Evolutionary conservation across 352 stramenopile species (phyloP).

Genomic region (Globisporangium cylindrosporum): DNA sequence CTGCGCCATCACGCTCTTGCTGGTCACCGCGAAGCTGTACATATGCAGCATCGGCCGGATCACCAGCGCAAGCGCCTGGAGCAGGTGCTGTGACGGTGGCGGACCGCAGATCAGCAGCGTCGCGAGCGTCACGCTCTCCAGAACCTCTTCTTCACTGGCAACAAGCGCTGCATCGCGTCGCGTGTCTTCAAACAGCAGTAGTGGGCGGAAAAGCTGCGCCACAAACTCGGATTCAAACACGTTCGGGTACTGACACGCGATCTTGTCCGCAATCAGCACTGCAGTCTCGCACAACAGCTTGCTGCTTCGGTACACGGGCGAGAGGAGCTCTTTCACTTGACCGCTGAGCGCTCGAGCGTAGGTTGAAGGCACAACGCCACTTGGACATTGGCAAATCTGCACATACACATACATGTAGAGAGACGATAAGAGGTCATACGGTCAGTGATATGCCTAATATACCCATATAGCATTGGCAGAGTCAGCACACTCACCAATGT

Average conservation of each 20-base stretch:
- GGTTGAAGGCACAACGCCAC: constrained; percentile 27
- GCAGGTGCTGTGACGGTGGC: constrained; percentile 47
- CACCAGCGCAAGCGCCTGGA: constrained; percentile 44
- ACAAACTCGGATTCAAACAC: constrained; percentile 61
- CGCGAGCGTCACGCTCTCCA: constrained; percentile 46
- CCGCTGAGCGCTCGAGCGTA: constrained; percentile 50
- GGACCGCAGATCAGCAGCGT: constrained; percentile 67
- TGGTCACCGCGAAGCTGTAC: constrained; percentile 58
- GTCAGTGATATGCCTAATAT: neutral
- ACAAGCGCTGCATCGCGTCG: constrained; percentile 10
- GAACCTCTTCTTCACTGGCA: constrained; percentile 46
- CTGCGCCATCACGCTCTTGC: constrained; percentile 61
- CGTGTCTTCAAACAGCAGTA: constrained; percentile 60
- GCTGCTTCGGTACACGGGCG: constrained; percentile 45
- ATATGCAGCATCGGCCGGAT: constrained; percentile 69
- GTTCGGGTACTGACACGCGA: constrained; percentile 37
- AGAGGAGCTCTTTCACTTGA: constrained; percentile 57
- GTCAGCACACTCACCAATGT: constrained; percentile 35
- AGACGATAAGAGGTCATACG: neutral
- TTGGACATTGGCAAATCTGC: constrained; percentile 70
- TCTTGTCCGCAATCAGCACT: constrained; percentile 56
- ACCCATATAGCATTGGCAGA: neutral
- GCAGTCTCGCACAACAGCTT: constrained; percentile 75
- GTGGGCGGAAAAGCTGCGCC: constrained; percentile 44
- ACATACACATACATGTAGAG: neutral